phyloP scores from a whole-genome alignment of 2,329 filamentous ascomycete genomes.

The Capronia epimyces region DNA sequence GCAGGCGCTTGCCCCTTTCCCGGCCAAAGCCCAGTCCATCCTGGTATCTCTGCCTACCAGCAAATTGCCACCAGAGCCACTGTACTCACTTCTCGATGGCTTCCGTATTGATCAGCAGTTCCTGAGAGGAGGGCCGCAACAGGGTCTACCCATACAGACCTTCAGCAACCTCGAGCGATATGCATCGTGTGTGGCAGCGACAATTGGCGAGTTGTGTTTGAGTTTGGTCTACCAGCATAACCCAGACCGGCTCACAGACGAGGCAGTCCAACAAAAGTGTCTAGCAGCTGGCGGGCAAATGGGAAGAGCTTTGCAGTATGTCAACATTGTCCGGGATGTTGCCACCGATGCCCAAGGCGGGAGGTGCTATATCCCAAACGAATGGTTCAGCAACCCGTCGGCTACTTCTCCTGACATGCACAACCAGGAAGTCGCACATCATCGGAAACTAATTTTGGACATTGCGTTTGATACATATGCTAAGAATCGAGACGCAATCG shows the following conservation, averaged over 20 bases:
- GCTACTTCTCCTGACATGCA: slow-evolving; percentile 32
- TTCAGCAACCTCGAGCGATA: slow-evolving; percentile 59
- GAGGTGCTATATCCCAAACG: slow-evolving; percentile 62
- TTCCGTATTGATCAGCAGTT: slow-evolving; percentile 65
- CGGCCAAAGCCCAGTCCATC: slow-evolving; percentile 48
- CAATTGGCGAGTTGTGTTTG: slow-evolving; percentile 63
- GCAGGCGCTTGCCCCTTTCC: slow-evolving; percentile 44
- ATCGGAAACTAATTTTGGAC: slow-evolving; percentile 53
- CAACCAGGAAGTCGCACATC: slow-evolving; percentile 25
- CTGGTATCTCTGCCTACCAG: slow-evolving; percentile 55
- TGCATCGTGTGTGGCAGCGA: slow-evolving; percentile 63
- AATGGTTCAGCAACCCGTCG: slow-evolving; percentile 57
- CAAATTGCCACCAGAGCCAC: slow-evolving; percentile 53
- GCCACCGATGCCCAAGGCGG: slow-evolving; percentile 58
- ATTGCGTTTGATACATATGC: slow-evolving; percentile 58
- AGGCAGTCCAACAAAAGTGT: slow-evolving; percentile 38
- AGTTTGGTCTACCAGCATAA: slow-evolving; percentile 60
- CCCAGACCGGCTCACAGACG: slow-evolving; percentile 27
- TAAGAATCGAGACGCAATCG: slow-evolving; percentile 52
- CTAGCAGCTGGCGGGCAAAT: slow-evolving; percentile 57
- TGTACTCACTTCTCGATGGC: slow-evolving; percentile 61
- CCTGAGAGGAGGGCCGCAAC: slow-evolving; percentile 23
- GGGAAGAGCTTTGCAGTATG: slow-evolving; percentile 70
- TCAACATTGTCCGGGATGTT: slow-evolving; percentile 73
- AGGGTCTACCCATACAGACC: slow-evolving; percentile 52